phyloP scores from a whole-genome alignment of 1,284 basidiomycete genomes.

The Hypsizygus ulmarius region DNA sequence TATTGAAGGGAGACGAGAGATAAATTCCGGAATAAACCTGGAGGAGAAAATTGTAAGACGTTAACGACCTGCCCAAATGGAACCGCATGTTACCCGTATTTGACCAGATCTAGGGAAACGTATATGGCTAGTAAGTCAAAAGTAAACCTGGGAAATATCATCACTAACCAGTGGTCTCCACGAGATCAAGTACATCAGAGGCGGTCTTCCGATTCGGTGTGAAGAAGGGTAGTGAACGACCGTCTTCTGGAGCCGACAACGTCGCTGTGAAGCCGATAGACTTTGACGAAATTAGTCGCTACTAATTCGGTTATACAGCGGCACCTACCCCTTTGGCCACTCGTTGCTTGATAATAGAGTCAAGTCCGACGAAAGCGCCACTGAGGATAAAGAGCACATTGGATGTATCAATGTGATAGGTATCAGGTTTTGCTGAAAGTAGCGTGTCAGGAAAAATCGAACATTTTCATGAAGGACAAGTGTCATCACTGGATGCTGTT shows the following conservation, averaged over 20 bases:
- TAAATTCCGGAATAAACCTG: constrained; percentile 92
- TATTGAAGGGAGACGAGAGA: constrained; percentile 86
- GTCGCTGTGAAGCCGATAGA: constrained; percentile 87
- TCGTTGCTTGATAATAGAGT: constrained; percentile 75
- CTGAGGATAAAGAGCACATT: constrained; percentile 91
- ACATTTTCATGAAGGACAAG: neutral
- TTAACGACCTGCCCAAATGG: neutral
- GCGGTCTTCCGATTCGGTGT: constrained; percentile 60
- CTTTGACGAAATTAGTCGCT: constrained; percentile 35
- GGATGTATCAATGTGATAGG: constrained; percentile 79
- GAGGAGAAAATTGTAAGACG: constrained; percentile 9
- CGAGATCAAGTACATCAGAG: constrained; percentile 57
- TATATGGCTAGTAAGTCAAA: constrained; percentile 9
- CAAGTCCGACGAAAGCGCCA: constrained; percentile 92
- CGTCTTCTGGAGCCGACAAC: constrained; percentile 45
- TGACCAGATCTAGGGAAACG: constrained; percentile 62
- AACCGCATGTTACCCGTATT: constrained; percentile 64
- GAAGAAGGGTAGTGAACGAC: constrained; percentile 60
- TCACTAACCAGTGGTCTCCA: constrained; percentile 61
- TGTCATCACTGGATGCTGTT: constrained; percentile 33
- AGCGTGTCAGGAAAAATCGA: neutral
- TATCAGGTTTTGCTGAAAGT: constrained; percentile 57
- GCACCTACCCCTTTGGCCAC: constrained; percentile 77
- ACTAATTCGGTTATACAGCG: neutral
- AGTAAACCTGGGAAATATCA: neutral